phyloP scores from a whole-genome alignment of 2,329 filamentous ascomycete species.

The Canariomyces notabilis region DNA sequence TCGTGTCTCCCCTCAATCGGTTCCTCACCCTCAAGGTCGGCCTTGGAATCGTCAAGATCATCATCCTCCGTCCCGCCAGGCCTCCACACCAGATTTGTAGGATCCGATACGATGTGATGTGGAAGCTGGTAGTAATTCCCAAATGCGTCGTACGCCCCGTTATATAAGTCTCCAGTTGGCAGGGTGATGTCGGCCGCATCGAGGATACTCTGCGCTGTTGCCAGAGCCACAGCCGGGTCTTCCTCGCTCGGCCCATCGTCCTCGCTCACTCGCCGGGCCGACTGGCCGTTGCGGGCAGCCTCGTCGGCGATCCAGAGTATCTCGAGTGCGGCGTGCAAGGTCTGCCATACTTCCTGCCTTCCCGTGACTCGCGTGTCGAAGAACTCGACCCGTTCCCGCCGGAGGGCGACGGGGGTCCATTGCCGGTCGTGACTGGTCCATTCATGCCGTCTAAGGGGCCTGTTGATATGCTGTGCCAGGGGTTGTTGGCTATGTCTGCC shows the following conservation, averaged over 20 bases:
- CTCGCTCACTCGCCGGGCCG: conserved; percentile 6
- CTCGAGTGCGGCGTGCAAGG: conserved; percentile 62
- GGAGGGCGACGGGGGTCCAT: conserved; percentile 67
- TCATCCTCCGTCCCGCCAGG: conserved; percentile 20
- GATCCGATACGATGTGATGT: conserved; percentile 64
- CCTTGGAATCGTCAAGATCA: conserved; percentile 20
- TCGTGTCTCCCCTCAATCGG: conserved; percentile 17
- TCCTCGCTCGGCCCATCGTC: conserved; percentile 29
- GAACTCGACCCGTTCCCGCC: conserved; percentile 71
- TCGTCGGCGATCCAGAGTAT: conserved; percentile 57
- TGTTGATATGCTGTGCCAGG: conserved; percentile 63
- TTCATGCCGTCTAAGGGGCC: conserved; percentile 59
- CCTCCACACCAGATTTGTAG: conserved; percentile 46
- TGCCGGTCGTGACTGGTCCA: conserved; percentile 59
- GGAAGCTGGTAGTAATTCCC: conserved; percentile 67
- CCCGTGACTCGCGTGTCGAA: conserved; percentile 87
- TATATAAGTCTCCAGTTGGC: conserved; percentile 65
- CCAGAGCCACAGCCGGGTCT: conserved; percentile 41
- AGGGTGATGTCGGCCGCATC: conserved; percentile 72
- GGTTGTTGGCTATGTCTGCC: conserved; percentile 35
- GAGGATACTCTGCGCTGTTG: conserved; percentile 74
- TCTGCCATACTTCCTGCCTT: conserved; percentile 72
- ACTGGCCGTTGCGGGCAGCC: conserved; percentile 19
- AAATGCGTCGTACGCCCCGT: conserved; percentile 66
- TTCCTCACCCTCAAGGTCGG: conserved; percentile 20